phyloP scores from a whole-genome alignment of 345 rosid species.

The Lagerstroemia speciosa region DNA sequence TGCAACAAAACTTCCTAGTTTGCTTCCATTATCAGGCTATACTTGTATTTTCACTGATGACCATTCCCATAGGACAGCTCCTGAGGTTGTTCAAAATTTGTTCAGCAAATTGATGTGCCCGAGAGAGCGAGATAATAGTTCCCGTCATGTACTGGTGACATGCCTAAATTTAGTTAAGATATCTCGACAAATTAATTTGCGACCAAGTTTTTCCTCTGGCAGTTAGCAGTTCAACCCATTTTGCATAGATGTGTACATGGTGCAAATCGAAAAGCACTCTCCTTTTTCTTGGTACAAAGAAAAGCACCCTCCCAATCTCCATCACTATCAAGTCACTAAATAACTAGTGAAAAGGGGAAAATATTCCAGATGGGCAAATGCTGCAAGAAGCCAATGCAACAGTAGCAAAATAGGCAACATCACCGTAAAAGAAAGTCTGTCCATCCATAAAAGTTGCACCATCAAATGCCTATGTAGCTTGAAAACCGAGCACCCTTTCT shows the following conservation, averaged over 20 bases:
- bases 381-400: background rate
- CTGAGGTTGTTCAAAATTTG: background rate
- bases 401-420: background rate
- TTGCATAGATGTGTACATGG: background rate
- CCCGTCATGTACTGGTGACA: background rate
- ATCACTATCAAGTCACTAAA: background rate
- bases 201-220: background rate
- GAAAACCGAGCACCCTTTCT: background rate
- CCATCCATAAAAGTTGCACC: background rate
- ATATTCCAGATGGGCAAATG: background rate
- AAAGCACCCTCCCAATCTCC: background rate
- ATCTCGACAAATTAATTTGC: background rate
- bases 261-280: background rate
- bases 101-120: background rate
- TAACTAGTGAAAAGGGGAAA: background rate
- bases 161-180: background rate
- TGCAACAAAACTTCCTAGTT: background rate
- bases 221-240: background rate
- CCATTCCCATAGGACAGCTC: background rate
- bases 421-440: background rate
- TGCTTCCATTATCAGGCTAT: background rate
- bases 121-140: background rate
- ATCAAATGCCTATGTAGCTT: background rate
- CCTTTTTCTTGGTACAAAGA: background rate
- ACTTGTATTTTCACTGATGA: background rate